Conservation (phyloP, 495 filamentous ascomycete species). For the Achaetomiella virescens region DNA sequence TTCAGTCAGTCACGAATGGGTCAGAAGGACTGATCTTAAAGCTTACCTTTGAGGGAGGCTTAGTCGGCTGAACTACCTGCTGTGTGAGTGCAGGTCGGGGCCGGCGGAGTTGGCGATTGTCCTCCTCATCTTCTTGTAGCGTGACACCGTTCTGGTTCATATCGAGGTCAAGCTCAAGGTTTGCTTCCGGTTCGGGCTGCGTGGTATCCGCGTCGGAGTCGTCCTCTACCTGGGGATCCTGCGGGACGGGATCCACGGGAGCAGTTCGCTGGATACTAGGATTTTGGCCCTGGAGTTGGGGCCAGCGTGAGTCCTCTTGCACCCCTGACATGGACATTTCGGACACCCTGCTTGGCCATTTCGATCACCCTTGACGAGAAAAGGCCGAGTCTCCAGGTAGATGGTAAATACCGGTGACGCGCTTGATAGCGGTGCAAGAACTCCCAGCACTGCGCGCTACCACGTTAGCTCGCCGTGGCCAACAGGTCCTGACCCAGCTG, state of each 20-base stretch:
- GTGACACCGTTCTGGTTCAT: too few species aligned
- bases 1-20: not conserved
- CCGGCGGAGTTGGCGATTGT: too few species aligned
- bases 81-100: too few species aligned
- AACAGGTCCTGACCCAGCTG: not conserved
- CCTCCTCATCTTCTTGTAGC: too few species aligned
- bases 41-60: not conserved
- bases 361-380: not conserved
- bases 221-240: too few species aligned
- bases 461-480: not conserved
- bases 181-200: too few species aligned
- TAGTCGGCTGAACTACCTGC: too few species aligned
- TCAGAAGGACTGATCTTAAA: too few species aligned
- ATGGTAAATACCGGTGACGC: slow-evolving; percentile 2
- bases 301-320: not conserved
- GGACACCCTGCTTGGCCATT: not conserved
- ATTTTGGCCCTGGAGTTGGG: too few species aligned
- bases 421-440: slow-evolving; percentile 1
- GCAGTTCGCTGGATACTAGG: too few species aligned
- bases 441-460: slow-evolving; percentile 2
- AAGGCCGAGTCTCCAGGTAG: not conserved
- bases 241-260: too few species aligned
- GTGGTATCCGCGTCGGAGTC: not conserved
- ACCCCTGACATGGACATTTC: slow-evolving; percentile 1
- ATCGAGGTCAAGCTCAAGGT: too few species aligned